These are phyloP conservation scores for Paxillus ammoniavirescens DNA, from an alignment of 768 basidiomycete genomes.

Conservation along the genomic window DNA sequence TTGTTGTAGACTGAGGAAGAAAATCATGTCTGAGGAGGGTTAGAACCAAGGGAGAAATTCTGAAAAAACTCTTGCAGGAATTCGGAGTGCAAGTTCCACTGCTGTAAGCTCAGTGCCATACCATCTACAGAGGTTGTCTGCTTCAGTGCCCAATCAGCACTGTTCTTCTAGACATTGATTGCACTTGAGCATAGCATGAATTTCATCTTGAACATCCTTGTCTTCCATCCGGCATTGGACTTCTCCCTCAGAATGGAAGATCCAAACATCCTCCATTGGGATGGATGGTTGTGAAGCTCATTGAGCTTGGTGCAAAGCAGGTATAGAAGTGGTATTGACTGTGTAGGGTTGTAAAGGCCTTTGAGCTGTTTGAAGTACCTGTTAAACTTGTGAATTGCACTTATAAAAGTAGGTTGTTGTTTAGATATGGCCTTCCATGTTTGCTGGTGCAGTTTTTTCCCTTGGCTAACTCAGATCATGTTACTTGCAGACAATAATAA, in stretches of 20 bases:
- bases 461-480: conserved; percentile 1
- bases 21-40: not conserved
- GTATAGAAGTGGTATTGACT: conserved; percentile 33
- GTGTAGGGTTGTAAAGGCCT: conserved; percentile 15
- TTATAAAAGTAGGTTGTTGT: conserved; percentile 23
- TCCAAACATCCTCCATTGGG: conserved; percentile 39
- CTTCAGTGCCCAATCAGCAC: conserved; percentile 23
- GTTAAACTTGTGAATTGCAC: conserved; percentile 29
- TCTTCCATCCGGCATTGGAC: conserved; percentile 35
- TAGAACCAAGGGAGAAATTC: no score
- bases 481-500: not conserved
- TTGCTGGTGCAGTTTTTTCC: conserved; percentile 32
- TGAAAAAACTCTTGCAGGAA: not conserved
- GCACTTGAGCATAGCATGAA: conserved; percentile 24
- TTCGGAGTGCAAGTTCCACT: conserved; percentile 15
- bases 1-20: not conserved
- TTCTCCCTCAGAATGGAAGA: conserved; percentile 10
- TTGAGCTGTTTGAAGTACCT: conserved; percentile 21
- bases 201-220: conserved; percentile 28
- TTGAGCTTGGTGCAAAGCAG: conserved; percentile 30
- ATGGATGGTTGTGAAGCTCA: conserved; percentile 7
- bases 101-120: conserved; percentile 30
- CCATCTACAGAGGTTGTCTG: conserved; percentile 35
- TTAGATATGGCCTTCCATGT: conserved; percentile 29
- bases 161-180: conserved; percentile 34